Evolutionary conservation across 1,139 yeast species (phyloP).

Genomic region (Hyphopichia burtonii): DNA sequence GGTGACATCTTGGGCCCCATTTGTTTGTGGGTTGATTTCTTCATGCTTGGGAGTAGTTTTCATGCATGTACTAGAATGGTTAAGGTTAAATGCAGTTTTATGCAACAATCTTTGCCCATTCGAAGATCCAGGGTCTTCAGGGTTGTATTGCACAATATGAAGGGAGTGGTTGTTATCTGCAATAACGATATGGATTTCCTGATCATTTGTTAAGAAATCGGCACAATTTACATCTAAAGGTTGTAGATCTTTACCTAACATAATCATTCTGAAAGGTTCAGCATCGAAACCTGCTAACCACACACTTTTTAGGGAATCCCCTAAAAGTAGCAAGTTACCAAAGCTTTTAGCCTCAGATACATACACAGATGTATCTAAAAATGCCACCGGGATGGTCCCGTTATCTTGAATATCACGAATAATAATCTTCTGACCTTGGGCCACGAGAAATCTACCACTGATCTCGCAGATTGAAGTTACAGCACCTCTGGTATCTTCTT

Average conservation of each 20-base stretch:
- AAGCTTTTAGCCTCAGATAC: conserved; percentile 79
- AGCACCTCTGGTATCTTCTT: conserved; percentile 83
- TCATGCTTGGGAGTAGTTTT: conserved; percentile 48
- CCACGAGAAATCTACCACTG: conserved; percentile 78
- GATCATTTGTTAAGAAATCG: conserved; percentile 73
- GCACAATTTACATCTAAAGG: conserved; percentile 61
- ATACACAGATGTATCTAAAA: conserved; percentile 79
- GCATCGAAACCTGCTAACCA: conserved; percentile 91
- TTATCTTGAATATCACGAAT: conserved; percentile 83
- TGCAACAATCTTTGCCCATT: conserved; percentile 78
- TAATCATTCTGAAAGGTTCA: conserved; percentile 86
- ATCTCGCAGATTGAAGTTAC: conserved; percentile 77
- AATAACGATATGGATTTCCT: conserved; percentile 62
- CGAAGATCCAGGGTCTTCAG: conserved; percentile 81
- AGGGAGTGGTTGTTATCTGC: conserved; percentile 72
- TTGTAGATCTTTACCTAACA: conserved; percentile 73
- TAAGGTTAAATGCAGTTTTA: conserved; percentile 69
- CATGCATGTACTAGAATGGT: conserved; percentile 62
- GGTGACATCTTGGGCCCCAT: conserved; percentile 16
- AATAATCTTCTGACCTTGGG: conserved; percentile 86
- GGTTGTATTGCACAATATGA: conserved; percentile 83
- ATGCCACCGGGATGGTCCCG: conserved; percentile 90
- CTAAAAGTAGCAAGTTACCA: conserved; percentile 74
- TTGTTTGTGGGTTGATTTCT: conserved; percentile 16
- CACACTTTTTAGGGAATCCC: conserved; percentile 79